Conservation (phyloP, 345 rosid genomes). For the Bruguiera gymnorhiza region DNA sequence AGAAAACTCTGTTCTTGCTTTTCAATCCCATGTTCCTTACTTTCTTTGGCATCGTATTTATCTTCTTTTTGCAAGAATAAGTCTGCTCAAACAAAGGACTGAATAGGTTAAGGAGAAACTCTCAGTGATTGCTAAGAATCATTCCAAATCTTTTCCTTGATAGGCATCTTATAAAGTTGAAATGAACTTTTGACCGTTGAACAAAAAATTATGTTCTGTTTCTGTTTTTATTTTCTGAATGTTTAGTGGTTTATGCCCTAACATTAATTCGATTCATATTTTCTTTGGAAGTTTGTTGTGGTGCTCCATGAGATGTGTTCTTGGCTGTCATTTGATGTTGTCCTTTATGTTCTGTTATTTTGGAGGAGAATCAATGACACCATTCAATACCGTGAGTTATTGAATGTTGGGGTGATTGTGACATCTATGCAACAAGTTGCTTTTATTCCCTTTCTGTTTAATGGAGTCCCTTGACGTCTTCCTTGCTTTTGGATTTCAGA, state of each 20-base stretch:
- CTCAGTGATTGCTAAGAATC: constrained; percentile 25
- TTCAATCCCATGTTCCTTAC: constrained; percentile 5
- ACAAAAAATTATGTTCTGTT: constrained; percentile 15
- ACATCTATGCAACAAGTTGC: constrained; percentile 9
- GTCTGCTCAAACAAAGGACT: constrained; percentile 7
- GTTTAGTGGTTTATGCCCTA: background rate
- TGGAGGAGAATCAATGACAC: constrained; percentile 15
- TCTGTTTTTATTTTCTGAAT: constrained; percentile 2
- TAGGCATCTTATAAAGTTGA: constrained; percentile 38
- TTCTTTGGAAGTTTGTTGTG: constrained; percentile 2
- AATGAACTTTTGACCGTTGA: constrained; percentile 34
- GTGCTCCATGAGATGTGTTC: constrained; percentile 22
- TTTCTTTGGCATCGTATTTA: background rate
- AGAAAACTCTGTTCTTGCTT: background rate
- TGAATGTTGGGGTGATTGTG: constrained; percentile 4
- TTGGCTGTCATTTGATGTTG: constrained; percentile 6
- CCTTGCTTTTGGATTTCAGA: constrained; percentile 42
- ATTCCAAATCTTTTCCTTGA: constrained; percentile 20
- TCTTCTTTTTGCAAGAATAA: constrained; percentile 2
- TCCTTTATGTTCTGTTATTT: constrained; percentile 13
- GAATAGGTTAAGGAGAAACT: constrained; percentile 1
- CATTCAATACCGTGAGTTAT: constrained; percentile 2
- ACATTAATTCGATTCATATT: constrained; percentile 14
- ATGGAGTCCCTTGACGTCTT: constrained; percentile 18
- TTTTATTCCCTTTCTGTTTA: constrained; percentile 3